These are phyloP conservation scores for Crataegus laevigata DNA, from an alignment of 306 rosid species.

Conservation along the genomic window DNA sequence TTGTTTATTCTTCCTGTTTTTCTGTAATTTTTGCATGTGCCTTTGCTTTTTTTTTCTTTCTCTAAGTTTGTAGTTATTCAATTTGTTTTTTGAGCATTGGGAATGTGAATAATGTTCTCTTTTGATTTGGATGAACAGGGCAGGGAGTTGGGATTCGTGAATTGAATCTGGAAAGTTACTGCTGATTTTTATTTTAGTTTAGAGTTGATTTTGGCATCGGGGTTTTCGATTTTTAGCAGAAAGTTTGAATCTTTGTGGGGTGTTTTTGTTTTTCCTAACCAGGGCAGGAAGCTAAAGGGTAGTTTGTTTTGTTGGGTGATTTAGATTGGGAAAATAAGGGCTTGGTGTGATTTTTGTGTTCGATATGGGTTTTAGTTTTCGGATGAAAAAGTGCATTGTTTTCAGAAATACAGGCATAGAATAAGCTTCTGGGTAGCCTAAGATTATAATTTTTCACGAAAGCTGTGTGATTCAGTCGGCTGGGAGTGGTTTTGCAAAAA, in stretches of 20 bases:
- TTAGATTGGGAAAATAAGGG: slow-evolving; percentile 9
- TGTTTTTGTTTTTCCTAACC: neutral
- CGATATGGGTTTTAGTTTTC: slow-evolving; percentile 17
- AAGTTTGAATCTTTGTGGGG: slow-evolving; percentile 5
- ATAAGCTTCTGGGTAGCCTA: neutral
- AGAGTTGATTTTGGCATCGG: slow-evolving; percentile 11
- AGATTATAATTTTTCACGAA: neutral
- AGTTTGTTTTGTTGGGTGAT: neutral
- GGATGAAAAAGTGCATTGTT: slow-evolving; percentile 19
- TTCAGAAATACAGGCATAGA: slow-evolving; percentile 1
- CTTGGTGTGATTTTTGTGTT: slow-evolving; percentile 18
- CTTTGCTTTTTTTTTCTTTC: neutral
- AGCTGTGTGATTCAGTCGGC: neutral
- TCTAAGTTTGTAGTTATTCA: neutral
- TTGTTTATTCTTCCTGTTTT: neutral
- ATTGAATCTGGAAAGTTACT: neutral
- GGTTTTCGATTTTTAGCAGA: slow-evolving; percentile 15
- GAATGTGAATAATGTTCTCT: neutral
- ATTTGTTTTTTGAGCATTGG: neutral
- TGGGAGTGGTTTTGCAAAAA: neutral
- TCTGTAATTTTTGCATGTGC: neutral
- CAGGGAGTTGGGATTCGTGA: neutral
- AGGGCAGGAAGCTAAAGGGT: slow-evolving; percentile 4
- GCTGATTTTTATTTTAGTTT: neutral
- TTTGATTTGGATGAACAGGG: slow-evolving; percentile 13